Percentiles rank a stretch among this genome's conserved stretches.
phyloP scores from a whole-genome alignment of 352 stramenopile species.

The Thalassiosira pacifica region DNA sequence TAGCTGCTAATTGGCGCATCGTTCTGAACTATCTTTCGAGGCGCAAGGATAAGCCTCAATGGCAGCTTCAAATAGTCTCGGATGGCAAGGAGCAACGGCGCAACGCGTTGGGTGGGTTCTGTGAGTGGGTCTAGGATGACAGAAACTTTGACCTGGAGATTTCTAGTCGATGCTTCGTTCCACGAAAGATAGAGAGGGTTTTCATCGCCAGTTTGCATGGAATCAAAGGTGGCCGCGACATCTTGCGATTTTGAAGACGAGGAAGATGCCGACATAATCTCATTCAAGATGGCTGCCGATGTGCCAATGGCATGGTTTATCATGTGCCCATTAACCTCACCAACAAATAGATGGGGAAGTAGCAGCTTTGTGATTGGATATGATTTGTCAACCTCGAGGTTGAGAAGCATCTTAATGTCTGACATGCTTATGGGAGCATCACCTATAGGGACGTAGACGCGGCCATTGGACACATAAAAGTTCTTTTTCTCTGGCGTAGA shows the following conservation, averaged over 20 bases:
- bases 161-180: constrained; percentile 47
- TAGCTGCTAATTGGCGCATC: constrained; percentile 82
- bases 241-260: constrained; percentile 28
- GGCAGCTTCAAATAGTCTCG: constrained; percentile 81
- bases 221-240: constrained; percentile 40
- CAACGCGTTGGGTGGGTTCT: constrained; percentile 79
- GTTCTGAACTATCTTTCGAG: constrained; percentile 64
- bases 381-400: constrained; percentile 67
- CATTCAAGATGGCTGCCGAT: constrained; percentile 33
- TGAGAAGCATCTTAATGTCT: constrained; percentile 67
- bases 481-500: constrained; percentile 49
- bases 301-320: constrained; percentile 53
- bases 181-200: constrained; percentile 76
- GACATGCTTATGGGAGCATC: constrained; percentile 44
- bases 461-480: constrained; percentile 76
- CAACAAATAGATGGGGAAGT: constrained; percentile 44
- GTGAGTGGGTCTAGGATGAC: constrained; percentile 81
- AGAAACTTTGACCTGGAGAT: constrained; percentile 66
- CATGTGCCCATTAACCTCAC: not conserved
- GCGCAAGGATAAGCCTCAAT: constrained; percentile 73
- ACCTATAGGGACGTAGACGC: constrained; percentile 61
- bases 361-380: constrained; percentile 64
- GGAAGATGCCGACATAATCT: constrained; percentile 45
- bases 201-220: constrained; percentile 17
- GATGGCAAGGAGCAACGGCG: constrained; percentile 76